Conservation (phyloP, 148 eudicot genomes). For the Pharnaceum exiguum region DNA sequence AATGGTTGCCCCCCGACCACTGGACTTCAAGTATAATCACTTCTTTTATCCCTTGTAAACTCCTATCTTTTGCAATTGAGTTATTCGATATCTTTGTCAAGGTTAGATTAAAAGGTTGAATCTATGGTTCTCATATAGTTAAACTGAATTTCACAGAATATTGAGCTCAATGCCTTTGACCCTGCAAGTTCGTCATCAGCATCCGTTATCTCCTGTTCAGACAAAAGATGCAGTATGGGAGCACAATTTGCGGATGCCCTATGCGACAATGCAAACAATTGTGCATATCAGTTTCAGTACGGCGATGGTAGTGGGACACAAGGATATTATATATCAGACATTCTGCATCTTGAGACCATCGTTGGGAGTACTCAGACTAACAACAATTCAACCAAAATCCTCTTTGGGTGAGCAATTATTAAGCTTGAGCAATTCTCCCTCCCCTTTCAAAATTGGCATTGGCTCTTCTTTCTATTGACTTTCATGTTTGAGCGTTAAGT, state of each 20-base stretch:
- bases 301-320: slow-evolving; percentile 97
- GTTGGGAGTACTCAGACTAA: slow-evolving; percentile 45
- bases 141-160: slow-evolving; percentile 42
- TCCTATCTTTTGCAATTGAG: background rate
- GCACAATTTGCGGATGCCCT: slow-evolving; percentile 61
- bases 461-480: background rate
- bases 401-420: slow-evolving; percentile 60
- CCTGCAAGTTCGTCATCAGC: slow-evolving; percentile 70
- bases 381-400: slow-evolving; percentile 61
- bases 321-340: slow-evolving; percentile 68
- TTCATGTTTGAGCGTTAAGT: no score
- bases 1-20: slow-evolving; percentile 83
- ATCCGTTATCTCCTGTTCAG: slow-evolving; percentile 58
- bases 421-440: background rate
- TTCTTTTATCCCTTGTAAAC: slow-evolving; percentile 1
- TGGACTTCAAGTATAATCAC: slow-evolving; percentile 70
- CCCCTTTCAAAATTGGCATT: no score
- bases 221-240: slow-evolving; percentile 62
- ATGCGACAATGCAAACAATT: slow-evolving; percentile 57
- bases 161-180: slow-evolving; percentile 62
- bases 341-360: slow-evolving; percentile 56
- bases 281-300: slow-evolving; percentile 81
- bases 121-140: slow-evolving; percentile 1
- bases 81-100: background rate
- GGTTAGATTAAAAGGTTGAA: background rate